These are phyloP conservation scores for Globisporangium cylindrosporum DNA, from an alignment of 352 stramenopile genomes.

Conservation along the genomic window DNA sequence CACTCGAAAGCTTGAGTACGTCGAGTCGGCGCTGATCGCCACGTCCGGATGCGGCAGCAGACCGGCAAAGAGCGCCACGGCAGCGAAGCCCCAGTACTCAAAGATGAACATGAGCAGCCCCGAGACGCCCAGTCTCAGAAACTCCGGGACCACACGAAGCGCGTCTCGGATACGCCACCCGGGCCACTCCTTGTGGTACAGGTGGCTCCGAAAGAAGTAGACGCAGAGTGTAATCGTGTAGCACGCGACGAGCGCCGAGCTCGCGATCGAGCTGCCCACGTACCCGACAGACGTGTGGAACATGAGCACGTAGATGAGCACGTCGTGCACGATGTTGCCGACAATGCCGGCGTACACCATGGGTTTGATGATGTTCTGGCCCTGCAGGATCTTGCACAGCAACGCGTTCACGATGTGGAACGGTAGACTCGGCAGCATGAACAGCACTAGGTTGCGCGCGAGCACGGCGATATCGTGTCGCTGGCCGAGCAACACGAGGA, in stretches of 20 bases:
- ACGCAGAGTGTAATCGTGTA: conserved; percentile 62
- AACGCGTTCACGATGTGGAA: conserved; percentile 81
- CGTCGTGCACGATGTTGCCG: conserved; percentile 75
- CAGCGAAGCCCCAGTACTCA: conserved; percentile 83
- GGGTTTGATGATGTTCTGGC: conserved; percentile 80
- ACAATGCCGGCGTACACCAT: conserved; percentile 78
- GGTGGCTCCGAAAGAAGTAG: conserved; percentile 64
- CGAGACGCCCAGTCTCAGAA: conserved; percentile 73
- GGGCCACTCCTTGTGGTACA: conserved; percentile 72
- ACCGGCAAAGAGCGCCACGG: conserved; percentile 66
- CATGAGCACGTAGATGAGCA: conserved; percentile 86
- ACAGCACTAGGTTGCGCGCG: conserved; percentile 64
- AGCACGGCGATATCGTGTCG: conserved; percentile 57
- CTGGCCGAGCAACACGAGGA: conserved; percentile 76
- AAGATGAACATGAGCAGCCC: conserved; percentile 86
- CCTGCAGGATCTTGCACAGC: conserved; percentile 83
- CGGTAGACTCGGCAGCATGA: conserved; percentile 75
- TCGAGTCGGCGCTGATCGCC: conserved; percentile 82
- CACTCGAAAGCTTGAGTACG: conserved; percentile 72
- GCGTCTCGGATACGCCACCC: conserved; percentile 70
- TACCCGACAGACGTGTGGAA: conserved; percentile 76
- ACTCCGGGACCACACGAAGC: conserved; percentile 63
- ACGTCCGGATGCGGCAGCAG: conserved; percentile 74
- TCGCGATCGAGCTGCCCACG: conserved; percentile 72
- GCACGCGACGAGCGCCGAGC: conserved; percentile 46